Evolutionary conservation across 139 green algal genomes (phyloP).

Genomic region (Tetradesmus obliquus): DNA sequence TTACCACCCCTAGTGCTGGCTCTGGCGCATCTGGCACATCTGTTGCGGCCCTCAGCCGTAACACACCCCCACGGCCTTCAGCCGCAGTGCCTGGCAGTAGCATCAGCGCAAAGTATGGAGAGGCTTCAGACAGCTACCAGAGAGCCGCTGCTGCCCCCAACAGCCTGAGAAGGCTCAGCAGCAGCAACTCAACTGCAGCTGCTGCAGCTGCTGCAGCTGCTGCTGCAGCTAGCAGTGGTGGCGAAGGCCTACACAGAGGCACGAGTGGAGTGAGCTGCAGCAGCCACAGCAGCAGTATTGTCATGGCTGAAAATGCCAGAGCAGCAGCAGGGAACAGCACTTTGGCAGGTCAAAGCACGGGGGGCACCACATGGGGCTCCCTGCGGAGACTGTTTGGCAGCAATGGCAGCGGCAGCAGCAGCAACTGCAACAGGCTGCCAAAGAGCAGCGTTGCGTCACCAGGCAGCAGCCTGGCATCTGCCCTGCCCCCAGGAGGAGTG

Average conservation of each 20-base stretch:
- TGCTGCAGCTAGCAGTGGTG: not conserved
- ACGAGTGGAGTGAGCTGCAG: not conserved
- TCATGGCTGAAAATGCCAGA: not conserved
- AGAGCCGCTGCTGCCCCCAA: not conserved
- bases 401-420: not conserved
- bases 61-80: not conserved
- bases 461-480: not conserved
- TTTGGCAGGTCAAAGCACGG: not conserved
- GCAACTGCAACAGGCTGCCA: not conserved
- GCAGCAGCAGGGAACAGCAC: not conserved
- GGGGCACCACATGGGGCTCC: slow-evolving; percentile 8
- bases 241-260: not conserved
- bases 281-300: slow-evolving; percentile 13
- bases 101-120: not conserved
- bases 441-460: not conserved
- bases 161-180: not conserved
- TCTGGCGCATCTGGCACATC: not conserved
- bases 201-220: not conserved
- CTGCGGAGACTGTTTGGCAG: not conserved
- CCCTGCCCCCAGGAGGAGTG: not conserved
- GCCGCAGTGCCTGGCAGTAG: not conserved
- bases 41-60: not conserved
- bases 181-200: not conserved
- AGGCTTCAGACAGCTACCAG: not conserved
- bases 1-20: not conserved